Evolutionary conservation across 1,284 basidiomycete species (phyloP).

Genomic region (Ceratobasidium papillatum): DNA sequence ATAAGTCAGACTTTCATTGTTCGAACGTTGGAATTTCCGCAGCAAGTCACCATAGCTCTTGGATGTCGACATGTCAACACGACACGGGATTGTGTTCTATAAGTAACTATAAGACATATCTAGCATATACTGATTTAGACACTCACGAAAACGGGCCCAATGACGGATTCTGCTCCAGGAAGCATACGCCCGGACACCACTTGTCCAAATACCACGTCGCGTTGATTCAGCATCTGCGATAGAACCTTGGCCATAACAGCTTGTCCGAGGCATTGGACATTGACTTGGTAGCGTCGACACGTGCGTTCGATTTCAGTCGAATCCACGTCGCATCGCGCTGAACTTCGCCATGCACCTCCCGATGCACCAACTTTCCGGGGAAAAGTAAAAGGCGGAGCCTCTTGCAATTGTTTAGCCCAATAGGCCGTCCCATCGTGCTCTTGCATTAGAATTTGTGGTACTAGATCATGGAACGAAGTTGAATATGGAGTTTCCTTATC

Average conservation of each 20-base stretch:
- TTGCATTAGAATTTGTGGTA: constrained; percentile 53
- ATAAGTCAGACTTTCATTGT: constrained; percentile 57
- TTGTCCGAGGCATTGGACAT: constrained; percentile 56
- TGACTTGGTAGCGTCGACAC: constrained; percentile 49
- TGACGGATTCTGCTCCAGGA: constrained; percentile 57
- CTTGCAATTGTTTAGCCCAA: constrained; percentile 54
- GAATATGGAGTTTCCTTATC: constrained; percentile 44
- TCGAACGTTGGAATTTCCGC: constrained; percentile 54
- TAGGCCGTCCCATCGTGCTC: constrained; percentile 56
- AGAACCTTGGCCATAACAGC: constrained; percentile 57
- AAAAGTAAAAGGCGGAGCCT: constrained; percentile 48
- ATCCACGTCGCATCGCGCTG: constrained; percentile 13
- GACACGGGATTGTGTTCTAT: constrained; percentile 61
- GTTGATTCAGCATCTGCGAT: constrained; percentile 50
- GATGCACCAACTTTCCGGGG: constrained; percentile 40
- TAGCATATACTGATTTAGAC: background rate
- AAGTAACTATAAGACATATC: background rate
- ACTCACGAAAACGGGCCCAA: constrained; percentile 62
- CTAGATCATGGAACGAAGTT: constrained; percentile 53
- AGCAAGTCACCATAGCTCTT: constrained; percentile 54
- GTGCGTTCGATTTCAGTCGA: constrained; percentile 43
- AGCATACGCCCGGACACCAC: constrained; percentile 60
- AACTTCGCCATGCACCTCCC: constrained; percentile 25
- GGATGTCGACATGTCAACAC: constrained; percentile 51
- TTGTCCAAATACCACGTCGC: constrained; percentile 60